Evolutionary conservation across 352 stramenopile genomes (phyloP).

Genomic region (Phytophthora megakarya): DNA sequence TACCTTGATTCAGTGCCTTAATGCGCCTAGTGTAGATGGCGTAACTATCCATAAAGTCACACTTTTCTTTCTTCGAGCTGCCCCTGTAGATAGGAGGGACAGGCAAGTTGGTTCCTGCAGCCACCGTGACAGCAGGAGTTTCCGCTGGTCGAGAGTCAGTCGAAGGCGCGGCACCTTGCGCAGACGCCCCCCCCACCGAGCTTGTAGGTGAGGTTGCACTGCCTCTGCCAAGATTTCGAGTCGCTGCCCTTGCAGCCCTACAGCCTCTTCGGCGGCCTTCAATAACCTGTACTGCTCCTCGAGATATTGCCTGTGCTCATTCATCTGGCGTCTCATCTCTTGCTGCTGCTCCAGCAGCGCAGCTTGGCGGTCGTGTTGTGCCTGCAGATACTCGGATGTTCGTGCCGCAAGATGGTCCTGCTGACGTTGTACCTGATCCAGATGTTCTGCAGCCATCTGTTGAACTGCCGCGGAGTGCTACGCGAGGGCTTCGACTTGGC

Average conservation of each 20-base stretch:
- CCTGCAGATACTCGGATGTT: slow-evolving; percentile 15
- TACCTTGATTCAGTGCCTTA: slow-evolving; percentile 12
- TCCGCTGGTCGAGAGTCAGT: neutral
- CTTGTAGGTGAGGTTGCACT: neutral
- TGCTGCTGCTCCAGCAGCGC: slow-evolving; percentile 12
- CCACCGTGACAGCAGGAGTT: slow-evolving; percentile 3
- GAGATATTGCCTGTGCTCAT: slow-evolving; percentile 14
- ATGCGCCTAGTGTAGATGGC: slow-evolving; percentile 12
- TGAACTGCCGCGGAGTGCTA: slow-evolving; percentile 19
- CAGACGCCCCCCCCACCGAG: neutral
- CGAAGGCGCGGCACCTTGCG: neutral
- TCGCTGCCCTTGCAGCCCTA: slow-evolving; percentile 8
- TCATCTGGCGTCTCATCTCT: slow-evolving; percentile 23
- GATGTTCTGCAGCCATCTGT: slow-evolving; percentile 2
- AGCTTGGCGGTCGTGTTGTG: slow-evolving; percentile 6
- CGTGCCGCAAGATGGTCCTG: slow-evolving; percentile 14
- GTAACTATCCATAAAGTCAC: slow-evolving; percentile 18
- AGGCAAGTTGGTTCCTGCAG: slow-evolving; percentile 16
- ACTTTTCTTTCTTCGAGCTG: slow-evolving; percentile 19
- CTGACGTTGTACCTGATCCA: slow-evolving; percentile 16
- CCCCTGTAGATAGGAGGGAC: slow-evolving; percentile 10
- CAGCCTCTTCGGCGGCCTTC: slow-evolving; percentile 6
- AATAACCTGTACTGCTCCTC: slow-evolving; percentile 18
- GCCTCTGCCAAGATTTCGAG: slow-evolving; percentile 3
- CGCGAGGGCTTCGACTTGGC: slow-evolving; percentile 18